These are phyloP conservation scores for Achaetomium macrosporum DNA, from an alignment of 2,329 filamentous ascomycete species.

Conservation along the genomic window DNA sequence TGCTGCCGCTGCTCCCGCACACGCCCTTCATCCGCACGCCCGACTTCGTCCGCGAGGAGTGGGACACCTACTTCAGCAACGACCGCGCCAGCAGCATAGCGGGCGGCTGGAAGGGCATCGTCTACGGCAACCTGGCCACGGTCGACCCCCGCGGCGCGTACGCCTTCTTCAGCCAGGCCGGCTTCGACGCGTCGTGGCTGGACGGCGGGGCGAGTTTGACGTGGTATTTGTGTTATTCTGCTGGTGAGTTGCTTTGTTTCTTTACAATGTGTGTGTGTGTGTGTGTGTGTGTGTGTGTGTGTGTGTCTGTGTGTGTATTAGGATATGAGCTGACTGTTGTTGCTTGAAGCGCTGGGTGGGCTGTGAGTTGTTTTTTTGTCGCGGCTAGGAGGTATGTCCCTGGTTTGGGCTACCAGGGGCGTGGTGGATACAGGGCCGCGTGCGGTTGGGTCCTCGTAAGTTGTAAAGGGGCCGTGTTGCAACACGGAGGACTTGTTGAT, in stretches of 20 bases:
- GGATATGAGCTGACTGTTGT: not conserved
- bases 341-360: too few relatives aligned
- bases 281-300: too few relatives aligned
- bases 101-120: conserved; percentile 79
- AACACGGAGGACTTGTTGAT: too few relatives aligned
- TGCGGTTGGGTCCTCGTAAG: too few relatives aligned
- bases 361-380: too few relatives aligned
- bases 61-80: conserved; percentile 69
- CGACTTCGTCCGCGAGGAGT: conserved; percentile 75
- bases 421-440: too few relatives aligned
- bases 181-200: conserved; percentile 63
- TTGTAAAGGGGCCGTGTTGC: too few relatives aligned
- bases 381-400: too few relatives aligned
- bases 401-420: too few relatives aligned
- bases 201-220: conserved; percentile 79
- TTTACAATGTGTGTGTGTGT: too few relatives aligned
- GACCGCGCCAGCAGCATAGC: conserved; percentile 58
- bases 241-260: conserved; percentile 48
- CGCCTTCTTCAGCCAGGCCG: conserved; percentile 63
- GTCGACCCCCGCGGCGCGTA: conserved; percentile 65
- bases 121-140: conserved; percentile 77
- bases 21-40: conserved; percentile 60
- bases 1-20: conserved; percentile 68
- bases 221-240: conserved; percentile 78
- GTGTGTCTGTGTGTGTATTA: too few relatives aligned